These are phyloP conservation scores for Lablab purpureus DNA, from an alignment of 306 rosid genomes.

Conservation along the genomic window DNA sequence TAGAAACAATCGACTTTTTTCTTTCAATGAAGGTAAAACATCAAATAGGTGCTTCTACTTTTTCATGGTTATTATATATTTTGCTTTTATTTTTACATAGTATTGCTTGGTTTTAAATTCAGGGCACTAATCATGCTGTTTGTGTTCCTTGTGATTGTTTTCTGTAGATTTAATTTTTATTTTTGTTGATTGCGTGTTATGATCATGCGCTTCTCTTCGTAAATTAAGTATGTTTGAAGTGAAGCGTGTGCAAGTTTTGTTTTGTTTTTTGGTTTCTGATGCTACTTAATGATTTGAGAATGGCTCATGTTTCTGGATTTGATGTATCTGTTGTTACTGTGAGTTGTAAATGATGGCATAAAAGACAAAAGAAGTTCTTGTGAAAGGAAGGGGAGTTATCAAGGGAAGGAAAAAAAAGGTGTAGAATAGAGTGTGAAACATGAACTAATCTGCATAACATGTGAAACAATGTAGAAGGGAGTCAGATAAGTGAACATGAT, in stretches of 20 bases:
- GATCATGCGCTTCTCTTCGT: neutral
- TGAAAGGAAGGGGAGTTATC: neutral
- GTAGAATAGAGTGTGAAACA: neutral
- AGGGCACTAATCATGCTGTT: neutral
- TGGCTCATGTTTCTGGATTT: neutral
- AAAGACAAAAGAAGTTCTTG: no score
- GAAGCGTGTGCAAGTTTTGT: neutral
- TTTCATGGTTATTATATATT: neutral
- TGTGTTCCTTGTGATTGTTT: conserved; percentile 6
- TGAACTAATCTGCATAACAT: neutral
- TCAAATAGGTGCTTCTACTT: neutral
- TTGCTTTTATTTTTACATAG: no score
- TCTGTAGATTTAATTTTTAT: neutral
- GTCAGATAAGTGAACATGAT: neutral
- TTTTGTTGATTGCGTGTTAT: neutral
- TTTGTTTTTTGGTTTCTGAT: neutral
- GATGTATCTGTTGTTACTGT: neutral
- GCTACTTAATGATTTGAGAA: neutral
- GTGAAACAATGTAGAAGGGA: conserved; percentile 4
- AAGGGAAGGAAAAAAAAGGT: neutral
- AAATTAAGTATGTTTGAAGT: neutral
- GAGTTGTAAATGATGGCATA: neutral
- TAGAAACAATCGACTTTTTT: neutral
- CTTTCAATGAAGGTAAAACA: neutral
- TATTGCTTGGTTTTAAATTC: neutral